A percentile compares a stretch with the other conserved stretches of the same genome.
These are phyloP conservation scores for Penicillium coffeae DNA, from an alignment of 495 filamentous ascomycete species.

Conservation along the genomic window DNA sequence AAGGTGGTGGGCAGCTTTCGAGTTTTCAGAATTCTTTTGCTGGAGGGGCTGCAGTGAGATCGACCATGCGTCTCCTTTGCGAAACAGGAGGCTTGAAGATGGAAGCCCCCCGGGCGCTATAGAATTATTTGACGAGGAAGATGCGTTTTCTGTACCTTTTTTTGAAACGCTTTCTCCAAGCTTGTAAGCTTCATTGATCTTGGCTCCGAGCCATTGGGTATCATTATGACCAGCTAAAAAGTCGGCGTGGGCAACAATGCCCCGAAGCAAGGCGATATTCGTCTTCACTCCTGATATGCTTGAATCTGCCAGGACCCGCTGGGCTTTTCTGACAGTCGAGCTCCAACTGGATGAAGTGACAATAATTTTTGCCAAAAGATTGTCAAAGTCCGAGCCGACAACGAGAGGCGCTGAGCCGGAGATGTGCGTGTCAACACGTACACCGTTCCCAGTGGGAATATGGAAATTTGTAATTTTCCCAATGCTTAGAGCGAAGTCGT, in stretches of 20 bases:
- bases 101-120: conserved; percentile 13
- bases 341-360: conserved; percentile 52
- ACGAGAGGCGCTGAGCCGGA: conserved; percentile 28
- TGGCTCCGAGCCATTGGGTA: conserved; percentile 55
- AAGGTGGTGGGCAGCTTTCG: conserved; percentile 38
- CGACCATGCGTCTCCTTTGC: conserved; percentile 56
- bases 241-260: conserved; percentile 46
- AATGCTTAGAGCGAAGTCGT: conserved; percentile 52
- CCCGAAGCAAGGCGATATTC: conserved; percentile 50
- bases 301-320: conserved; percentile 52
- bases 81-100: conserved; percentile 42
- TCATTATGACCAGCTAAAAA: conserved; percentile 45
- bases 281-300: conserved; percentile 52
- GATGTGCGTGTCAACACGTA: conserved; percentile 55
- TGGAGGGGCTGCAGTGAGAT: conserved; percentile 40
- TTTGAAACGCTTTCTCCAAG: conserved; percentile 26
- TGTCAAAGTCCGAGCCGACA: conserved; percentile 56
- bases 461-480: conserved; percentile 52
- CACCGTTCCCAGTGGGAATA: conserved; percentile 53
- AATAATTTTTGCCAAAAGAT: conserved; percentile 59
- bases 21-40: conserved; percentile 7
- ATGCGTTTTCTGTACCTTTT: conserved; percentile 1
- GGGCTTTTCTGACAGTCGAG: conserved; percentile 47
- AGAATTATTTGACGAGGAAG: conserved; percentile 4
- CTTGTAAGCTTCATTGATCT: conserved; percentile 37